Base-by-base conservation (phyloP, 208 protist genomes). In the Lotmaria passim region DNA sequence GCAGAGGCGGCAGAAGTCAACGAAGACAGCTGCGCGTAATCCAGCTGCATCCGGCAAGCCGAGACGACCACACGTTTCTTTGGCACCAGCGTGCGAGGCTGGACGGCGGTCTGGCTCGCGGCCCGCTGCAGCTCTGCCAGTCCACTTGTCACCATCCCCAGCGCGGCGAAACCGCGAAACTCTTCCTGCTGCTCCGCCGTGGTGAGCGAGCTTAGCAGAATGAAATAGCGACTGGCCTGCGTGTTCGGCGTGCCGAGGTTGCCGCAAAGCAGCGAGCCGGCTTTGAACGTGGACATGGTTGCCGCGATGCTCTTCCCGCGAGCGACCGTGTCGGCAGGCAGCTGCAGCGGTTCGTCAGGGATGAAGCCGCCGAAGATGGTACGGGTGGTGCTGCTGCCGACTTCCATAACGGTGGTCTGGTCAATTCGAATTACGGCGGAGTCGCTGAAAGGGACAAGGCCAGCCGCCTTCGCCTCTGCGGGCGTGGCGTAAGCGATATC, bases 311-410 rank as follows among this genome's bases (percentile, higher is more conserved):
- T 72, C 53, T 67, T 48, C 12, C 57, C 53, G 8, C 50, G 44
- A 1, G 57, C 57, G 17, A 56, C 47, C 21, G 59, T 53, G 39
- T 66, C 69, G 1, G 60, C 38, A 19, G 78, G 55, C 50, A 67
- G 55, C 50, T 47, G 57, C 53, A 86, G 43, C 0, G 61, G 43
- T 50, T 95, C 89, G 44, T 94, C 89, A 4, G 77, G 53, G 41
- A 82, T 65, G 56, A 91, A 95, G 38, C 85, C 81, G 15, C 89
- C 89, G 80, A 91, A 95, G 50, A 95, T 91, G 15, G 75, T 85
- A 57, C 85, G 86, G 14, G 85, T 90, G n/a, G 85, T 90, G 85
- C 89, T 95, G 69, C 81, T 87, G 26, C 89, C 89, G 46, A 95
- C 81, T 60, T 95, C 89, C 33, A 93, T 63, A 61, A 92, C 36